phyloP scores from a whole-genome alignment of 1,139 yeast genomes.

The Sugiyamaella neomexicana region DNA sequence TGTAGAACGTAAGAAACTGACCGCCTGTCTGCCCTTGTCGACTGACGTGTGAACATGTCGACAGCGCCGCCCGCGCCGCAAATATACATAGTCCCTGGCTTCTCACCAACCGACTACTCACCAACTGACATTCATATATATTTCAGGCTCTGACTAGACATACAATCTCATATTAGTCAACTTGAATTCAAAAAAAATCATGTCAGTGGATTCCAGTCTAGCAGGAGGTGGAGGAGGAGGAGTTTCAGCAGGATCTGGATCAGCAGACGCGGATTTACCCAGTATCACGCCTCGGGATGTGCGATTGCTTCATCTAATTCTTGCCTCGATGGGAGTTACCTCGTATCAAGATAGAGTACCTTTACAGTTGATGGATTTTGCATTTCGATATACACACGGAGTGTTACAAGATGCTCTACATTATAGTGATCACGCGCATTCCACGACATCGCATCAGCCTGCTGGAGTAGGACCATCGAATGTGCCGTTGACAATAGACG shows the following conservation, averaged over 20 bases:
- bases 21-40: too few species aligned
- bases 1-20: too few species aligned
- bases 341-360: conserved; percentile 96
- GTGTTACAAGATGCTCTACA: conserved; percentile 85
- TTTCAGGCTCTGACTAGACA: too few species aligned
- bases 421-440: conserved; percentile 72
- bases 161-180: too few species aligned
- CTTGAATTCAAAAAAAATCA: too few species aligned
- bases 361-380: conserved; percentile 92
- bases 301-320: conserved; percentile 78
- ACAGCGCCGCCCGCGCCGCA: too few species aligned
- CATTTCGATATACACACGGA: conserved; percentile 82
- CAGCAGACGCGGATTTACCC: conserved; percentile 27
- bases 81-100: too few species aligned
- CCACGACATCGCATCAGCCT: conserved; percentile 36
- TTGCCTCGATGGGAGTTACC: conserved; percentile 91
- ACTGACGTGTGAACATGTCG: too few species aligned
- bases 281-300: conserved; percentile 76
- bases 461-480: conserved; percentile 47
- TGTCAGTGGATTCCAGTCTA: conserved; percentile 10
- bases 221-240: neutral
- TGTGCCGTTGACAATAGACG: conserved; percentile 74
- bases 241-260: conserved; percentile 1
- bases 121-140: too few species aligned
- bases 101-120: too few species aligned